phyloP scores from a whole-genome alignment of 495 filamentous ascomycete genomes.

The Gamarada debralockiae region DNA sequence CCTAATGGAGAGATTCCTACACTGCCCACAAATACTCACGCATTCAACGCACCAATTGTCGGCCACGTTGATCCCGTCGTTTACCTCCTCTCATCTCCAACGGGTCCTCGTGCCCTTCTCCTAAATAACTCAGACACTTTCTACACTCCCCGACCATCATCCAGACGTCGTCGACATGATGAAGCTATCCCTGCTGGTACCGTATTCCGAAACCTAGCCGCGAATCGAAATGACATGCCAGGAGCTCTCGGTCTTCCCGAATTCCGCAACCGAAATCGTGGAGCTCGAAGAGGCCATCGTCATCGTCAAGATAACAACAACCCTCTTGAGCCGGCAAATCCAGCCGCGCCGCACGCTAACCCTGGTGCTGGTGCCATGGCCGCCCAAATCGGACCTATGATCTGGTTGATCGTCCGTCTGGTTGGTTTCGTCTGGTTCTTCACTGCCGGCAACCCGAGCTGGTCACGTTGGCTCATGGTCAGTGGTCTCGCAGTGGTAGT shows the following conservation, averaged over 20 bases:
- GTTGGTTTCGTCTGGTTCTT: conserved; percentile 78
- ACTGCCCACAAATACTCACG: neutral
- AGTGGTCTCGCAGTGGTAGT: conserved; percentile 52
- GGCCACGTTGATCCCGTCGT: conserved; percentile 37
- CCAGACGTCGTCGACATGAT: conserved; percentile 15
- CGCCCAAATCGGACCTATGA: conserved; percentile 49
- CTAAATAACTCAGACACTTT: conserved; percentile 45
- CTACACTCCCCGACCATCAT: conserved; percentile 31
- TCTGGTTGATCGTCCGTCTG: conserved; percentile 79
- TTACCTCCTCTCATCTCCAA: conserved; percentile 59
- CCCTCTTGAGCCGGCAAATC: neutral
- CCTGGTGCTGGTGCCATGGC: conserved; percentile 28
- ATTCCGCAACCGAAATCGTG: conserved; percentile 17
- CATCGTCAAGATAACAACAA: conserved; percentile 1
- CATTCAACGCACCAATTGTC: conserved; percentile 5
- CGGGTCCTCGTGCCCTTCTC: conserved; percentile 55
- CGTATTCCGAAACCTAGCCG: too few species aligned
- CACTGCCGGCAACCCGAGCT: conserved; percentile 63
- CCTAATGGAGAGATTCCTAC: too few species aligned
- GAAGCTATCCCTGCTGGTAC: too few species aligned
- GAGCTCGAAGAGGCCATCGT: conserved; percentile 24
- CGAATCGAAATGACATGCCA: too few species aligned
- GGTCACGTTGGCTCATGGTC: conserved; percentile 64
- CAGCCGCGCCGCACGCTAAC: conserved; percentile 19
- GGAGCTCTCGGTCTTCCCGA: conserved; percentile 17